Evolutionary conservation across 805 yeast species (phyloP), one percentile per base, ranked within the genome.

Genomic region (Zygotorulaspora sp.): DNA sequence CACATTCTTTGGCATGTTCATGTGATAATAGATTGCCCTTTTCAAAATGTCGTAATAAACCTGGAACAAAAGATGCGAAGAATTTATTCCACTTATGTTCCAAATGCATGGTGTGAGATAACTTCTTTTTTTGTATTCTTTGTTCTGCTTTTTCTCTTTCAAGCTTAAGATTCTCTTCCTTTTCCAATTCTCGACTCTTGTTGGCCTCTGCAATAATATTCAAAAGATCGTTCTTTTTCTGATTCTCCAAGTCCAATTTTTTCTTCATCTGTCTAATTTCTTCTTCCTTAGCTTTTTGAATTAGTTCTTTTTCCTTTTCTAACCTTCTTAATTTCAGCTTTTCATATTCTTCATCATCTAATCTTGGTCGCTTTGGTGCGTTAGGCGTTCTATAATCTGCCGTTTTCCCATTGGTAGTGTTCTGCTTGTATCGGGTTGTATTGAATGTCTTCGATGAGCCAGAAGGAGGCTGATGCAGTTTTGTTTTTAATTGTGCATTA

Each of bases 21-120:
- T 77, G 78, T 4, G 87, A 88, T 15, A 90, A 67, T 1, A 32
- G 27, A 6, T 47, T 22, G 37, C 77, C 79, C 2, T 67, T 56
- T 47, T 77, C 81, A 58, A 82, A 77, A 48, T 75, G 76, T 47
- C 78, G 78, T 38, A 89, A 68, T 53, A 83, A 61, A 52, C 88
- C 87, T 7, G 97, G 97, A 8, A 90, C 83, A 49, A 76, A 68
- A 11, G 70, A 62, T 1, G 96, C 97, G 56, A 90, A 77, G 32
- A 58, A 58, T 19, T 49, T 57, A 28, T 55, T 55, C 74, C 74
- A 69, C 26, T 53, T 50, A 39, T 50, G 56, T 33, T 56, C 62
- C 29, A 55, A 24, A 33, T 45, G 35, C 19, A 42, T 47, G 3
- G 36, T 33, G 17, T 42, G 47, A 7, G 43, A 38, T 18, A 34